These are phyloP conservation scores for Grosmannia serpens DNA, from an alignment of 2,329 filamentous ascomycete species.

Conservation along the genomic window DNA sequence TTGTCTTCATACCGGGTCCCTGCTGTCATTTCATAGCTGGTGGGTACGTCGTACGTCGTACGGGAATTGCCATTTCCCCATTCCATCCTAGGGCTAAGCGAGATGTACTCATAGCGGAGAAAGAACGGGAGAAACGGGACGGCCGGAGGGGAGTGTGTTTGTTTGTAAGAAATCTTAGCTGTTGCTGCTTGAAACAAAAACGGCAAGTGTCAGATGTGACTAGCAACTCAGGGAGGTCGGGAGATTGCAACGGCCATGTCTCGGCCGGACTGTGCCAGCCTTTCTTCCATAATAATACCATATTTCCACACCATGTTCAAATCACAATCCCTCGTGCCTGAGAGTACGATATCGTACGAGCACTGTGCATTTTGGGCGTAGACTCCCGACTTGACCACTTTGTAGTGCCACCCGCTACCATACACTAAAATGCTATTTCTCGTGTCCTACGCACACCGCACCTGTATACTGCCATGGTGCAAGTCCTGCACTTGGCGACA, in stretches of 20 bases:
- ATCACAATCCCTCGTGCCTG: not conserved
- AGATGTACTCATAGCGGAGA: not conserved
- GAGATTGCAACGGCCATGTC: slow-evolving; percentile 1
- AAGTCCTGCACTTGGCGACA: too few relatives aligned
- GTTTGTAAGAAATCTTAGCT: not conserved
- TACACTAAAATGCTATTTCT: not conserved
- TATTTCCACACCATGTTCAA: not conserved
- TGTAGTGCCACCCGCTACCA: not conserved
- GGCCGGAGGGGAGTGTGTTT: not conserved
- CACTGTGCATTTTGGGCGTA: not conserved
- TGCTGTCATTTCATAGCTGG: not conserved
- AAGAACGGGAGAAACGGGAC: not conserved
- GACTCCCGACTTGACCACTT: not conserved
- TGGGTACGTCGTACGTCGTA: not conserved
- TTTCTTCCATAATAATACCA: not conserved
- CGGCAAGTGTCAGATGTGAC: not conserved
- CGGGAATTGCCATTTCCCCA: not conserved
- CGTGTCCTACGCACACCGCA: too few relatives aligned
- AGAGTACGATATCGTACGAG: not conserved
- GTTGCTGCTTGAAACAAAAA: not conserved
- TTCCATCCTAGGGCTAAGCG: not conserved
- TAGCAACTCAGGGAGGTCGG: not conserved
- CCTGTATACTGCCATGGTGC: too few relatives aligned
- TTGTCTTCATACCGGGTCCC: not conserved
- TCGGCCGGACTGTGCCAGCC: not conserved